Evolutionary conservation across 2,329 filamentous ascomycete species (phyloP), one percentile per base, ranked within the genome.

Genomic region (Amphichorda felina): DNA sequence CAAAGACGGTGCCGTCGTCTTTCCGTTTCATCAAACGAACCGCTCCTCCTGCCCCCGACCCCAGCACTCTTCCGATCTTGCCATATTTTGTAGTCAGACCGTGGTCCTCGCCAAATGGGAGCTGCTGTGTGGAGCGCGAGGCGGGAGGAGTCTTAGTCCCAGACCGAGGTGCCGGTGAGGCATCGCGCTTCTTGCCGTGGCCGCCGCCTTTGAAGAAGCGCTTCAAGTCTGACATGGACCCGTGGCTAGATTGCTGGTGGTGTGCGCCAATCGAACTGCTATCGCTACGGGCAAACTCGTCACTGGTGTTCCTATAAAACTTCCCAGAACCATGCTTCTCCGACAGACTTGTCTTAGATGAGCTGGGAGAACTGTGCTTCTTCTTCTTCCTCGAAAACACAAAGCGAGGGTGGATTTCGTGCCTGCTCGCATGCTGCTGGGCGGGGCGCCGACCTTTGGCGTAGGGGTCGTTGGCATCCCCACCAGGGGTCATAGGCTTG

Each of bases 41-140:
- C 0, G 89, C 96, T 18, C 91, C 91, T 34, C 91, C 91, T 19
- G 91, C 91, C 18, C 91, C 91, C 19, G 89, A 89, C 5, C 91
- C 91, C 10, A 98, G 70, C 1, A 96, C 85, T 53, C 85, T 91
- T 38, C 89, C 91, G 44, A 98, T 81, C 53, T 95, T 96, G 31
- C 91, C 91, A 54, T 96, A 98, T 51, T 89, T 95, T 38, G 83
- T 86, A 33, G 82, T 72, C 15, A 96, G 64, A 4, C 87, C 86
- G 52, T 96, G 88, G 46, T 96, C 89, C 48, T 96, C 89, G 16
- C 83, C 85, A 54, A 98, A 98, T 0, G 91, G 91, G 36, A 94
- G 75, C 48, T 80, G 79, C 40, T 72, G 66, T 2, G 64, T 59
- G 8, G 64, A 65, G 40, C 63, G 68, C 8, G 63, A 60, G 17